Evolutionary conservation across 106 monocot genomes (phyloP), one percentile per base, ranked within the genome.

Genomic region (Phalaenopsis aphrodite): DNA sequence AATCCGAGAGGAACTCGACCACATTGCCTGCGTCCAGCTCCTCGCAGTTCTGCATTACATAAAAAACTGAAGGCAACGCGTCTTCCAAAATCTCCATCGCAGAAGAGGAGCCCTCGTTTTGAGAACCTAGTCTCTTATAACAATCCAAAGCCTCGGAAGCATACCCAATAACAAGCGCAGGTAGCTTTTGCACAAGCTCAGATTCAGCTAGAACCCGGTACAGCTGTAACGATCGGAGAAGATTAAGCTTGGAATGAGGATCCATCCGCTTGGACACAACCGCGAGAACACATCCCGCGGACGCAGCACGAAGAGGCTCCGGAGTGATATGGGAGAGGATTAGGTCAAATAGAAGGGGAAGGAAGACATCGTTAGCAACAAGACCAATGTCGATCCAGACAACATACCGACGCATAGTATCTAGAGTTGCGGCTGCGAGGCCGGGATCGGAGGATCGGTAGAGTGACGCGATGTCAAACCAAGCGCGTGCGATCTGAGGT

Each of bases 301-400:
- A 87, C 12, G 92, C 80, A 2, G 81, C 78, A 18, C 87, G 86
- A 5, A 94, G 86, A 30, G 72, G 80, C 42, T 89, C 90, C 0
- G 56, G 38, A 5, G 84, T 49, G 80, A 24, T 83, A 0, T 52
- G 65, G 23, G 80, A 56, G 24, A 90, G 55, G 2, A 90, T 65
- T 9, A 93, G 67, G 37, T 93, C 94, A 49, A 98, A 94, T 24
- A 98, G 81, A 52, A 98, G 85, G 1, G 87, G 84, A 5, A 94
- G 77, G 75, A 98, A 89, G 19, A 79, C 87, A 17, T 91, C 92
- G 66, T 98, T 98, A 42, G 91, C 92, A 36, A 98, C 86, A 11
- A 98, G 83, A 0, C 74, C 57, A 57, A 98, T 91, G 78, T 98
- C 94, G 64, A 98, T 94, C 98, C 98, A 98, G 11, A 87, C 8